Conservation (phyloP, 495 filamentous ascomycete species). For the Extremus antarcticus region DNA sequence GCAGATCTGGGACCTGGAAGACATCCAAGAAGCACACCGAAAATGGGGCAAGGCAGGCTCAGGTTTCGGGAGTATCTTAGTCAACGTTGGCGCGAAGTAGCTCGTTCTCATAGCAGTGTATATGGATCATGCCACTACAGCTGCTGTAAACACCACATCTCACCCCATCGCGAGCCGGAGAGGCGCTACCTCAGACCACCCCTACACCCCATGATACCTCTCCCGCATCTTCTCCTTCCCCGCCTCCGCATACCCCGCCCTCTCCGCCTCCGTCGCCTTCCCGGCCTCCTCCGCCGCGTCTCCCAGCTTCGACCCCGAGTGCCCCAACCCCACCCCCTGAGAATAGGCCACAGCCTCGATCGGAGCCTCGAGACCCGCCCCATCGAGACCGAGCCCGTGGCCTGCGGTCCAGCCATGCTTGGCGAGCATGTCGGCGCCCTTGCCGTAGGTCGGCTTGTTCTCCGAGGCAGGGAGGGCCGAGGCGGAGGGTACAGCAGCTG, state of each 20-base stretch:
- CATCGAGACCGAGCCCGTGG: constrained; percentile 67
- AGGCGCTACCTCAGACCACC: neutral
- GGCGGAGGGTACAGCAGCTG: constrained; percentile 18
- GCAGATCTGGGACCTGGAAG: constrained; percentile 32
- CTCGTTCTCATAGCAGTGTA: too few relatives aligned
- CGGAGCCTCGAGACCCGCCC: constrained; percentile 64
- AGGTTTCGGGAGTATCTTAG: constrained; percentile 32
- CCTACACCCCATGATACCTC: neutral
- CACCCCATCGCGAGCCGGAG: neutral
- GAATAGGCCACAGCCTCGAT: constrained; percentile 71
- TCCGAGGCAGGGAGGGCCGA: neutral
- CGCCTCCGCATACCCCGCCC: constrained; percentile 61
- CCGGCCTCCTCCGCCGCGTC: constrained; percentile 74
- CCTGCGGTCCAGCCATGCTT: constrained; percentile 89
- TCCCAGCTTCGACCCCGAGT: constrained; percentile 70
- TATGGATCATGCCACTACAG: neutral
- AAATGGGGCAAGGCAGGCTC: constrained; percentile 26
- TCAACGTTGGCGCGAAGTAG: constrained; percentile 19
- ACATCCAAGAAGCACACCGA: constrained; percentile 32
- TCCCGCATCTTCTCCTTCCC: constrained; percentile 44
- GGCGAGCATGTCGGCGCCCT: constrained; percentile 70
- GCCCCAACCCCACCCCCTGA: constrained; percentile 75
- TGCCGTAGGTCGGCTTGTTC: constrained; percentile 28
- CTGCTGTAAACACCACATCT: neutral
- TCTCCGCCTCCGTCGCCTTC: constrained; percentile 60